Percentiles rank a stretch among this genome's conserved stretches.
Conservation (phyloP, 345 rosid genomes). For the Citrus reticulata region DNA sequence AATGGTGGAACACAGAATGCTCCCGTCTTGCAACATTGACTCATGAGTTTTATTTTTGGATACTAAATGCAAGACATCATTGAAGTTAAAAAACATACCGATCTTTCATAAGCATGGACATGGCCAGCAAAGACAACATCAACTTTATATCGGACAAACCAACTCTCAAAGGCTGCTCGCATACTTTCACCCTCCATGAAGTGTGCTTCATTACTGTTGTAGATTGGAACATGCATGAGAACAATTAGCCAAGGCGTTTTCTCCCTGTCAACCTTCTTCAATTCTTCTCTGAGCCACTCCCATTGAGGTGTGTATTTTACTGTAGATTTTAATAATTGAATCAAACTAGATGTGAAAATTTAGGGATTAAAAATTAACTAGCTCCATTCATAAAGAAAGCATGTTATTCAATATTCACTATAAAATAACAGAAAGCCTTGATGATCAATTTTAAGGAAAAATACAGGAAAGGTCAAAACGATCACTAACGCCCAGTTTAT, state of each 20-base stretch:
- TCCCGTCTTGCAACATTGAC: neutral
- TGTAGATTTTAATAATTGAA: slow-evolving; percentile 27
- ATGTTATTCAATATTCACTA: no score
- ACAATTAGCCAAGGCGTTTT: slow-evolving; percentile 96
- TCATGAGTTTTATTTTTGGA: neutral
- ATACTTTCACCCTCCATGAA: slow-evolving; percentile 97
- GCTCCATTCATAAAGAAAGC: neutral
- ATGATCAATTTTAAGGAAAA: slow-evolving; percentile 1
- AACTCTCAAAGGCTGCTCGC: slow-evolving; percentile 72
- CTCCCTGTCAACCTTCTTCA: slow-evolving; percentile 77
- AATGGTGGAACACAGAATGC: neutral
- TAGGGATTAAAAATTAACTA: neutral
- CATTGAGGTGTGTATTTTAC: slow-evolving; percentile 93
- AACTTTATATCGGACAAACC: slow-evolving; percentile 68
- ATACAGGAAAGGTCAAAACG: neutral
- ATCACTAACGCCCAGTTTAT: neutral
- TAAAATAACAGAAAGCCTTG: neutral
- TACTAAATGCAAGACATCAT: neutral
- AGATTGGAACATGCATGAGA: slow-evolving; percentile 82
- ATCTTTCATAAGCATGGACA: slow-evolving; percentile 99
- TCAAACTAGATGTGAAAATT: slow-evolving; percentile 1
- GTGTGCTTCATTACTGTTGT: slow-evolving; percentile 86
- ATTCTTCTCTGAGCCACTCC: slow-evolving; percentile 70
- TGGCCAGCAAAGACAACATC: slow-evolving; percentile 92
- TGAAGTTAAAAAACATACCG: slow-evolving; percentile 43